Percentiles rank a stretch among this genome's conserved stretches.
Evolutionary conservation across 106 monocot genomes (phyloP).

Genomic region (Cymbidium sinense): DNA sequence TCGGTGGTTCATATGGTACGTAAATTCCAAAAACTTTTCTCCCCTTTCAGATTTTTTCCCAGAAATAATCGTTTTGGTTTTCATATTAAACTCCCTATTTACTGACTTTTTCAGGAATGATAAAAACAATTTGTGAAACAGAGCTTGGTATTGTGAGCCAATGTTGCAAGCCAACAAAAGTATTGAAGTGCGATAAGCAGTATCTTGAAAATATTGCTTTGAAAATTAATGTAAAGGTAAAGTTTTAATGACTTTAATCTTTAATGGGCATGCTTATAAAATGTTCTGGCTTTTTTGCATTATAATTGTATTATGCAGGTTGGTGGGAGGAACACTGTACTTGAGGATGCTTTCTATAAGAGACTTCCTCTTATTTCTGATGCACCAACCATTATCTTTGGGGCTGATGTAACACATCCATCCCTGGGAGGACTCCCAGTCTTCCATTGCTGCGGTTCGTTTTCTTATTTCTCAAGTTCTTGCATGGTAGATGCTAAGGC

Average conservation of each 20-base stretch:
- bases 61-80: neutral
- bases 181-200: conserved; percentile 27
- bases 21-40: neutral
- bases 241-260: neutral
- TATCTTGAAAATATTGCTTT: conserved; percentile 84
- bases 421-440: conserved; percentile 59
- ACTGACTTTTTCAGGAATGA: conserved; percentile 20
- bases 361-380: conserved; percentile 47
- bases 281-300: too few species aligned
- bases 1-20: conserved; percentile 61
- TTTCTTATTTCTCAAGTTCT: too few species aligned
- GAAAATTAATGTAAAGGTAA: conserved; percentile 91
- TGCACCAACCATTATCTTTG: conserved; percentile 68
- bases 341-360: conserved; percentile 33
- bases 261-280: neutral
- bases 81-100: conserved; percentile 1
- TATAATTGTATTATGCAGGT: neutral
- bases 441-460: conserved; percentile 83
- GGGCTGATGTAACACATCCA: conserved; percentile 92
- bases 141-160: conserved; percentile 74
- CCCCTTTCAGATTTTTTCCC: neutral
- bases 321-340: conserved; percentile 63
- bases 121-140: conserved; percentile 76
- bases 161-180: conserved; percentile 60
- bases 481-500: too few species aligned